Evolutionary conservation across 176 grass and related monocot species (phyloP).

Genomic region (Cymbopogon citratus): DNA sequence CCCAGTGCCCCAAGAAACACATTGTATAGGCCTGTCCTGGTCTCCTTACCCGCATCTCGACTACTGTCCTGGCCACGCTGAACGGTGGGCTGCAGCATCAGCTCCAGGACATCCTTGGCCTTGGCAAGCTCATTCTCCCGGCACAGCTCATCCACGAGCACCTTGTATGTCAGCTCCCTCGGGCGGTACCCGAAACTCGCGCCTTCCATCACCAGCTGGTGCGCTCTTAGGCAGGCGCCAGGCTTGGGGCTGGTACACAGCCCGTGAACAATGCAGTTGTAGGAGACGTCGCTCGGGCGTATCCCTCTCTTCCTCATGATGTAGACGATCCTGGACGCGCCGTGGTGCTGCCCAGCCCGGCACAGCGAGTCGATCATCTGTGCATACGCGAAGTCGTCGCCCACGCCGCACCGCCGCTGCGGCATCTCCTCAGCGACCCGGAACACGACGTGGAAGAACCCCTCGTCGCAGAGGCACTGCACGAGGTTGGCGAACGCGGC

Average conservation of each 20-base stretch:
- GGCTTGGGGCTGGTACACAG: slow-evolving; percentile 52
- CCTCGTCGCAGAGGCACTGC: slow-evolving; percentile 61
- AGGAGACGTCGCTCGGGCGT: slow-evolving; percentile 54
- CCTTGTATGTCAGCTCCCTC: slow-evolving; percentile 60
- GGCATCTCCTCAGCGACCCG: slow-evolving; percentile 60
- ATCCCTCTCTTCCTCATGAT: slow-evolving; percentile 78
- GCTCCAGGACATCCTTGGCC: slow-evolving; percentile 58
- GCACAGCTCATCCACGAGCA: slow-evolving; percentile 63
- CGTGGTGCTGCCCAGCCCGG: slow-evolving; percentile 55
- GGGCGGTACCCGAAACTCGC: slow-evolving; percentile 39
- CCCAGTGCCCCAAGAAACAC: slow-evolving; percentile 68
- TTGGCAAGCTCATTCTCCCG: slow-evolving; percentile 61
- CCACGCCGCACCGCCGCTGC: slow-evolving; percentile 35
- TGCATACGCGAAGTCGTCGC: slow-evolving; percentile 51
- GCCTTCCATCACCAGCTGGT: slow-evolving; percentile 80
- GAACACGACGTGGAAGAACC: slow-evolving; percentile 67
- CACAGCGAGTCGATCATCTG: slow-evolving; percentile 87
- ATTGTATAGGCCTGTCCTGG: slow-evolving; percentile 65
- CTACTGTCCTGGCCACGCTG: not conserved
- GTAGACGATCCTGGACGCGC: slow-evolving; percentile 73
- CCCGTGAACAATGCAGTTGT: slow-evolving; percentile 90
- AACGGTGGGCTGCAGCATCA: slow-evolving; percentile 48
- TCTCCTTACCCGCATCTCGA: slow-evolving; percentile 1
- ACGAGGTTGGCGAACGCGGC: slow-evolving; percentile 82
- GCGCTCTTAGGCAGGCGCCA: slow-evolving; percentile 48